Conservation (phyloP, 228 moss, liverwort and hornwort genomes). For the Sphagnum magellanicum region DNA sequence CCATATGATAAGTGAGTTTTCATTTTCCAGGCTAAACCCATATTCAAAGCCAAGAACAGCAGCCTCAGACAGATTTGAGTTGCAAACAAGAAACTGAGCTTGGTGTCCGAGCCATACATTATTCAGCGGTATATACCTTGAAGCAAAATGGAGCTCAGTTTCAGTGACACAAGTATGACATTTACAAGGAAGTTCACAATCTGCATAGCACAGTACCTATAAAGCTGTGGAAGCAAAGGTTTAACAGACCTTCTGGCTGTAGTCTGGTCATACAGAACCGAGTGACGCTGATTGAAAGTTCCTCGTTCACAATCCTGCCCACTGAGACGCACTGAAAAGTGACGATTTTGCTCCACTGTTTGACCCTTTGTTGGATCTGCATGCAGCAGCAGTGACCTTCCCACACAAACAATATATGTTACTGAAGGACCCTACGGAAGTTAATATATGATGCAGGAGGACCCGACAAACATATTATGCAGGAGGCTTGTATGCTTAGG, state of each 20-base stretch:
- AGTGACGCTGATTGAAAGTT: slow-evolving; percentile 62
- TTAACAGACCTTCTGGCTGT: slow-evolving; percentile 35
- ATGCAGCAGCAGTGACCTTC: slow-evolving; percentile 51
- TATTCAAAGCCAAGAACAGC: slow-evolving; percentile 58
- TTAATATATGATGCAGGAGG: too few species aligned
- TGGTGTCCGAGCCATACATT: slow-evolving; percentile 47
- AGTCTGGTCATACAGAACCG: slow-evolving; percentile 55
- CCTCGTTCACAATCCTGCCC: slow-evolving; percentile 63
- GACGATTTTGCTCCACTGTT: slow-evolving; percentile 42
- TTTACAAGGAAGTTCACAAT: too few species aligned
- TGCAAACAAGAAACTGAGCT: slow-evolving; percentile 61
- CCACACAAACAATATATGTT: neutral
- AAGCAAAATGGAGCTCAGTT: slow-evolving; percentile 1
- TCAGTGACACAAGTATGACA: too few species aligned
- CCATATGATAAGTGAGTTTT: slow-evolving; percentile 57
- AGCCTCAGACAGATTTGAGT: slow-evolving; percentile 52
- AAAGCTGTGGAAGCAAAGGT: too few species aligned
- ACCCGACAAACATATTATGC: too few species aligned
- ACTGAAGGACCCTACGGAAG: too few species aligned
- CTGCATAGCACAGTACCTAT: too few species aligned
- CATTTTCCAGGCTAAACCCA: slow-evolving; percentile 58
- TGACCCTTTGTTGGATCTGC: slow-evolving; percentile 39
- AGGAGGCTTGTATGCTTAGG: too few species aligned
- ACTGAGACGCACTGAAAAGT: slow-evolving; percentile 55
- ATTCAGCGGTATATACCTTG: slow-evolving; percentile 49